Base-by-base conservation (phyloP, 192 early-diverging fungal species). In the Backusella macrospora region DNA sequence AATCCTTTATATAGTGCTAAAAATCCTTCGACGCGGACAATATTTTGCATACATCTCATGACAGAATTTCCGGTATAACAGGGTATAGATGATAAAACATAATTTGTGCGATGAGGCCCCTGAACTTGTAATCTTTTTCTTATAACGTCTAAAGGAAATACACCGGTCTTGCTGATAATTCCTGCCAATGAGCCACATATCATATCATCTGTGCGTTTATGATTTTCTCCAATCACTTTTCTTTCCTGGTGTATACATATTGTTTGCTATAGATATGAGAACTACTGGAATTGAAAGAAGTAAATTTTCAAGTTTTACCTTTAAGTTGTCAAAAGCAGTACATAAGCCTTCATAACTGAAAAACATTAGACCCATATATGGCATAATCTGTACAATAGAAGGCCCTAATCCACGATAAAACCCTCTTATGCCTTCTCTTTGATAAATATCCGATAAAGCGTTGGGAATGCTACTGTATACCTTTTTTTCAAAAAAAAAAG, bases 291-390 rank as follows among this genome's bases (percentile, higher is more conserved):
- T 59, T 59, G 52, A 59, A 59, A 26, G 12, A 9, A 59, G 23
- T 23, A 26, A 9, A 0, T 21, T 26, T 59, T 26, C 26, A 3
- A 12, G 4, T 59, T 59, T 70, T 78, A 88, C 78, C 79, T 75
- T 82, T 52, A 84, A 55, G 75, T 55, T 75, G 65, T 68, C 45
- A 62, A 85, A 84, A 62, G 26, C 69, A 0, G 78, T 78, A 12
- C 84, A 89, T 65, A 94, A 76, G n/a, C 74, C 70, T 59, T 91
- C 88, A 75, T 95, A 93, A 44, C 86, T 89, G 45, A 88, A 89
- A 86, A 99, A 99, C 81, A 96, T 88, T 8, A 96, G 83, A 18
- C 96, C 95, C 94, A 97, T 97, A 66, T 96, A 96, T 34, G 97
- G 97, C 78, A 95, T 92, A 34, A 99, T 95, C 82, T 96, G 94